A percentile compares a stretch with the other conserved stretches of the same genome.
Evolutionary conservation across 345 rosid genomes (phyloP).

Genomic region (Salix caprea): DNA sequence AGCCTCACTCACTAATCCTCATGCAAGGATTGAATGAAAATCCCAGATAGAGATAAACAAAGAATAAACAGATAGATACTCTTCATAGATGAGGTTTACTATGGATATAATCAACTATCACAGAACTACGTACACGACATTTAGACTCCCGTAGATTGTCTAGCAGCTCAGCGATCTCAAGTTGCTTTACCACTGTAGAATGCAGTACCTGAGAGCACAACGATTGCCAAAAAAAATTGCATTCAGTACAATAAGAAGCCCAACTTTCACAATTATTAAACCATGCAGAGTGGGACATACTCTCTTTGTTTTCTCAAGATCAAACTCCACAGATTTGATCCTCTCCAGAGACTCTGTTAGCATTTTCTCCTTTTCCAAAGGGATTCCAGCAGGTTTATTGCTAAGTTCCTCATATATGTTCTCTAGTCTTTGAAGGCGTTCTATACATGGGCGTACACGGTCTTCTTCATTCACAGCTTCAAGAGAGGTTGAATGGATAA

Average conservation of each 20-base stretch:
- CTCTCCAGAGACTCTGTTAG: conserved; percentile 75
- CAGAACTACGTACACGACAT: conserved; percentile 51
- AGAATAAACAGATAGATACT: no score
- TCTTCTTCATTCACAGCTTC: conserved; percentile 43
- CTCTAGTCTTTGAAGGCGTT: conserved; percentile 75
- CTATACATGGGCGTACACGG: conserved; percentile 52
- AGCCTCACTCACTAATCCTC: neutral
- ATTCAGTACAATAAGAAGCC: neutral
- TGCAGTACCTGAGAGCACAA: conserved; percentile 59
- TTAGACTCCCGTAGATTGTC: conserved; percentile 53
- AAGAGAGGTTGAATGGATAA: conserved; percentile 19
- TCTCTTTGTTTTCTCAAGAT: conserved; percentile 83
- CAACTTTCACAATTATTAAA: neutral
- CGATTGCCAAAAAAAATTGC: neutral
- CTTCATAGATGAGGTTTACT: neutral
- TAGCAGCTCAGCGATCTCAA: conserved; percentile 63
- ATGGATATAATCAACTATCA: neutral
- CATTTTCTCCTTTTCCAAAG: conserved; percentile 76
- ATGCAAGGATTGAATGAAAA: neutral
- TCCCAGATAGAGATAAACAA: neutral
- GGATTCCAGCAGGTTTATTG: conserved; percentile 64
- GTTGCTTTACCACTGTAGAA: conserved; percentile 63
- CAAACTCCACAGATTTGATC: conserved; percentile 78
- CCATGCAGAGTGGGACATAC: conserved; percentile 34
- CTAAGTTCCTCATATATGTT: conserved; percentile 52